A percentile compares a stretch with the other conserved stretches of the same genome.
phyloP scores from a whole-genome alignment of 2,329 filamentous ascomycete species.

The Anthostomella pinea region DNA sequence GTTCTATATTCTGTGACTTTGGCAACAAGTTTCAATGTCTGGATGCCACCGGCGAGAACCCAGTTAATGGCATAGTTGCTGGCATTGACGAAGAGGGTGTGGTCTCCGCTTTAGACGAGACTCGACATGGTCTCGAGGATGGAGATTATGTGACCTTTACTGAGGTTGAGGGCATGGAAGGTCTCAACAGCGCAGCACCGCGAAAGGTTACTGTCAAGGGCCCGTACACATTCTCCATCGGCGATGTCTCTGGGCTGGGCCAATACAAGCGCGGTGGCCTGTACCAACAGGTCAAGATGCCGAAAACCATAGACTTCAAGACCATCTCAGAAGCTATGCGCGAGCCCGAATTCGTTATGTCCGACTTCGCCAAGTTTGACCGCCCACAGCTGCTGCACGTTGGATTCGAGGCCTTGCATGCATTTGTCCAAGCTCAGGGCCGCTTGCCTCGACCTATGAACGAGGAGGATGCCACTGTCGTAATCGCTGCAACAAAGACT shows the following conservation, averaged over 20 bases:
- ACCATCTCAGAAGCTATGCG: slow-evolving; percentile 73
- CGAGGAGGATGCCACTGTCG: slow-evolving; percentile 74
- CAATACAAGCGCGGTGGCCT: slow-evolving; percentile 85
- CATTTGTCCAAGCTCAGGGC: slow-evolving; percentile 73
- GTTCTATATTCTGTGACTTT: slow-evolving; percentile 95
- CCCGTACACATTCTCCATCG: slow-evolving; percentile 96
- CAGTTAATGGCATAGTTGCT: slow-evolving; percentile 83
- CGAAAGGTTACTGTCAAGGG: slow-evolving; percentile 92
- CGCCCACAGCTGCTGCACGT: slow-evolving; percentile 88
- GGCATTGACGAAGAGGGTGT: slow-evolving; percentile 85
- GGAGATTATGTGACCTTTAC: slow-evolving; percentile 95
- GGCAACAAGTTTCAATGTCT: slow-evolving; percentile 89
- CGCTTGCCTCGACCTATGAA: slow-evolving; percentile 80
- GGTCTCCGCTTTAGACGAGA: slow-evolving; percentile 92
- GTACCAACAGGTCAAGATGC: slow-evolving; percentile 98
- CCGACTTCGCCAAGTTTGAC: slow-evolving; percentile 97
- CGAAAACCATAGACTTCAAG: slow-evolving; percentile 88
- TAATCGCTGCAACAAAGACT: slow-evolving; percentile 71
- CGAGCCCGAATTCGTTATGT: slow-evolving; percentile 85
- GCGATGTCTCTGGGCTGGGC: slow-evolving; percentile 83
- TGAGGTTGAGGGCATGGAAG: slow-evolving; percentile 90
- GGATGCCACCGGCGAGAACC: slow-evolving; percentile 87
- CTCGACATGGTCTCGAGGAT: slow-evolving; percentile 90
- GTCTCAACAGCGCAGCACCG: slow-evolving; percentile 76
- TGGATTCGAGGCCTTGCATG: slow-evolving; percentile 88